These are phyloP conservation scores for Syzygium grande DNA, from an alignment of 345 rosid genomes.

Conservation along the genomic window DNA sequence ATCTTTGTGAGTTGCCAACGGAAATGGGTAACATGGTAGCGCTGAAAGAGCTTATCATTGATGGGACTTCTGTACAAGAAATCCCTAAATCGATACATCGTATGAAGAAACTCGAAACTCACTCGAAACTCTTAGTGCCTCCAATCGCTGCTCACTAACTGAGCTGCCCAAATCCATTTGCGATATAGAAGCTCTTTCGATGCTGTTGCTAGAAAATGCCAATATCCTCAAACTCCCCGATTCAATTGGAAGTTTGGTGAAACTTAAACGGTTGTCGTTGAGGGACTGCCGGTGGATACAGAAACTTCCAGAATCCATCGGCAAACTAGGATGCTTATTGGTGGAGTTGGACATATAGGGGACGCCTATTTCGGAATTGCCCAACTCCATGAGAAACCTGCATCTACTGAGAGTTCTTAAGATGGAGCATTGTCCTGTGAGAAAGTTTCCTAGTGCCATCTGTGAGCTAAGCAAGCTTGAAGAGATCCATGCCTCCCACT, in stretches of 20 bases:
- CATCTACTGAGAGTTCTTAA: not conserved
- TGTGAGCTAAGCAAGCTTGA: not conserved
- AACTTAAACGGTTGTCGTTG: not conserved
- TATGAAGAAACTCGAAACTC: not conserved
- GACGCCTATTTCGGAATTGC: not conserved
- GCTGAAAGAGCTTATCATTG: not conserved
- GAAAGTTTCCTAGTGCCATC: not conserved
- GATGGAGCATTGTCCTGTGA: not conserved
- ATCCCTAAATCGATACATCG: not conserved
- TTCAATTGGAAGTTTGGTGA: not conserved
- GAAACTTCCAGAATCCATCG: not conserved
- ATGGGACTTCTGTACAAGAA: not conserved
- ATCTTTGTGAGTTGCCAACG: not conserved
- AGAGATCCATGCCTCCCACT: not conserved
- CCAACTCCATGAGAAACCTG: fast-evolving
- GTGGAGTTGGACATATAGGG: not conserved
- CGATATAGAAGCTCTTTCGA: not conserved
- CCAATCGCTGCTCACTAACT: not conserved
- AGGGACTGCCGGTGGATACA: not conserved
- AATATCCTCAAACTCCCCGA: not conserved
- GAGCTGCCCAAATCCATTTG: not conserved
- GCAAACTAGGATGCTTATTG: not conserved
- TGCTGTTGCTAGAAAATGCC: not conserved
- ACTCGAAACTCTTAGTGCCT: too few relatives aligned
- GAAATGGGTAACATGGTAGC: not conserved